Evolutionary conservation across 1,284 basidiomycete genomes (phyloP).

Genomic region (Cerrena zonata): DNA sequence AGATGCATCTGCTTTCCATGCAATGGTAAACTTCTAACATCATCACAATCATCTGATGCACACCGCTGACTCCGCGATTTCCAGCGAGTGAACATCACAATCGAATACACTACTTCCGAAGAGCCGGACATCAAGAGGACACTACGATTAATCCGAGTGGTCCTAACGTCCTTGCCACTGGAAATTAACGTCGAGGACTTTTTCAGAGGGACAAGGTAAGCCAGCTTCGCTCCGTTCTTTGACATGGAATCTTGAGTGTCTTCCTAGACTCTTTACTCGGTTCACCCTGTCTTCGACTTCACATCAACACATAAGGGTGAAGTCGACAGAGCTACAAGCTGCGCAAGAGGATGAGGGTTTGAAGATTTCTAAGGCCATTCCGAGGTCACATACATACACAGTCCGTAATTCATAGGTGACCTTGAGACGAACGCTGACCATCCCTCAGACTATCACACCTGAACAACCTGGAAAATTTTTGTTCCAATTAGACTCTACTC

Average conservation of each 20-base stretch:
- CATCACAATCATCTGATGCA: background rate
- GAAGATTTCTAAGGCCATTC: constrained; percentile 43
- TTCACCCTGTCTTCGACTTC: constrained; percentile 74
- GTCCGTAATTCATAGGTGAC: constrained; percentile 14
- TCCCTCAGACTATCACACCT: constrained; percentile 59
- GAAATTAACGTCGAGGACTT: constrained; percentile 83
- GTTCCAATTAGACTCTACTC: constrained; percentile 59
- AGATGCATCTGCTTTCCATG: constrained; percentile 49
- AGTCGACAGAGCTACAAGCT: constrained; percentile 47
- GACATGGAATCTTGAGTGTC: constrained; percentile 2
- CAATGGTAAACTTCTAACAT: constrained; percentile 44
- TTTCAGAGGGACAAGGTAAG: constrained; percentile 55
- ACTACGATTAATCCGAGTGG: constrained; percentile 45
- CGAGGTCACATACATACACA: constrained; percentile 30
- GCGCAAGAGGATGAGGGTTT: constrained; percentile 42
- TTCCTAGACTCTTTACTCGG: constrained; percentile 64
- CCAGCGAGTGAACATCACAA: constrained; percentile 58
- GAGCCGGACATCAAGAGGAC: constrained; percentile 50
- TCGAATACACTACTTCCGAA: constrained; percentile 55
- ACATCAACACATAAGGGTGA: constrained; percentile 66
- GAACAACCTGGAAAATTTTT: constrained; percentile 64
- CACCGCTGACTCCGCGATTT: background rate
- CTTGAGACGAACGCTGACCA: background rate
- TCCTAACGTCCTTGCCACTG: constrained; percentile 67
- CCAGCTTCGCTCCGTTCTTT: background rate